phyloP scores from a whole-genome alignment of 257 asterid species.

The Ballota nigra region DNA sequence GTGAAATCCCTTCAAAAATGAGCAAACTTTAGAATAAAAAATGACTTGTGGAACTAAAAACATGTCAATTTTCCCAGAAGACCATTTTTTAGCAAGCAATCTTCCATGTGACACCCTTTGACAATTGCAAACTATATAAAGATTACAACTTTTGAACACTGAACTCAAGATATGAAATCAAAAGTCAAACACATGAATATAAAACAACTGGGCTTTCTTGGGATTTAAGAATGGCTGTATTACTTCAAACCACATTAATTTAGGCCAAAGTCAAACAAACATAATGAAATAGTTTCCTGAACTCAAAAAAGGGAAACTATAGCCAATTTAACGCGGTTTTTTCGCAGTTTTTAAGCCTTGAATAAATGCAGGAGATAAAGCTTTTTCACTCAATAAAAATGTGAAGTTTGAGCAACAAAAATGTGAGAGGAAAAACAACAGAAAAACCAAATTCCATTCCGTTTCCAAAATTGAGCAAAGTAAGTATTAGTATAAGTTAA shows the following conservation, averaged over 20 bases:
- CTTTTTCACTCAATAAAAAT: not conserved
- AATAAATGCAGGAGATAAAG: constrained; percentile 16
- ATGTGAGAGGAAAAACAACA: not conserved
- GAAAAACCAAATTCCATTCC: not conserved
- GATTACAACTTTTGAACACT: not conserved
- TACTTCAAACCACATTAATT: constrained; percentile 11
- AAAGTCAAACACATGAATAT: constrained; percentile 17
- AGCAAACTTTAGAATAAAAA: constrained; percentile 17
- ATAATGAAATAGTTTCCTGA: constrained; percentile 17
- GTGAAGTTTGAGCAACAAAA: constrained; percentile 17
- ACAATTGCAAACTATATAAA: constrained; percentile 25
- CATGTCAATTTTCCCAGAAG: constrained; percentile 8
- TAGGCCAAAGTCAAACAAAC: not conserved
- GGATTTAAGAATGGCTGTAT: constrained; percentile 4
- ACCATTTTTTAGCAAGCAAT: constrained; percentile 29
- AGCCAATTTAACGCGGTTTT: not conserved
- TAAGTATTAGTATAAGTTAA: not conserved
- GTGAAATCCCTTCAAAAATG: constrained; percentile 5
- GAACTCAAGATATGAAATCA: constrained; percentile 7
- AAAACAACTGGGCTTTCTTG: constrained; percentile 31
- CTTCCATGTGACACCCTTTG: constrained; percentile 39
- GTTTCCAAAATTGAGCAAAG: not conserved
- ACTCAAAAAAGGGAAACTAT: constrained; percentile 1
- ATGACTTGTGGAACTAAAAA: not conserved
- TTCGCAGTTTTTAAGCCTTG: not conserved